Evolutionary conservation across 1,284 basidiomycete genomes (phyloP).

Genomic region (Malassezia psittaci): DNA sequence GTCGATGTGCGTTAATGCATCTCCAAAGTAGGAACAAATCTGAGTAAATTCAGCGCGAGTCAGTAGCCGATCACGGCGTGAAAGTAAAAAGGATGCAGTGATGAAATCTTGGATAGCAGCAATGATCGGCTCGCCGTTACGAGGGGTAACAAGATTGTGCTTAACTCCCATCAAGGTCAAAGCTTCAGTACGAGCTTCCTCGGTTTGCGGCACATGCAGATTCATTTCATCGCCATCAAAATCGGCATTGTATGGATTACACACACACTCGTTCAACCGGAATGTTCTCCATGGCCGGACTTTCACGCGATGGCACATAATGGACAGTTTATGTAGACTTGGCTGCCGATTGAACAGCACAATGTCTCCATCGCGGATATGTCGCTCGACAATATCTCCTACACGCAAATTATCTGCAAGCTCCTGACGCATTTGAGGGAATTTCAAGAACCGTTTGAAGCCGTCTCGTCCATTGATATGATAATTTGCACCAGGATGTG

Average conservation of each 20-base stretch:
- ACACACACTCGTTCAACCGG: conserved; percentile 96
- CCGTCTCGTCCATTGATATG: conserved; percentile 59
- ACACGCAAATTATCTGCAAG: conserved; percentile 64
- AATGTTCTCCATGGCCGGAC: conserved; percentile 95
- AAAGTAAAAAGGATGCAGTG: conserved; percentile 75
- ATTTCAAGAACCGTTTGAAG: conserved; percentile 58
- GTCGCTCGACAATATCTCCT: conserved; percentile 84
- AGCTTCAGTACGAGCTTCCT: conserved; percentile 95
- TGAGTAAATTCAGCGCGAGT: conserved; percentile 91
- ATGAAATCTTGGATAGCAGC: conserved; percentile 47
- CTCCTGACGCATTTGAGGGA: conserved; percentile 36
- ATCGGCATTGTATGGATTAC: conserved; percentile 98
- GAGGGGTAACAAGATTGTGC: conserved; percentile 74
- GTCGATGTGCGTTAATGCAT: conserved; percentile 84
- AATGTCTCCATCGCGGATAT: conserved; percentile 90
- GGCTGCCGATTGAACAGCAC: conserved; percentile 98
- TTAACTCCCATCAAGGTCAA: conserved; percentile 96
- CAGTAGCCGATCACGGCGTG: conserved; percentile 82
- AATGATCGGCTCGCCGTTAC: conserved; percentile 45
- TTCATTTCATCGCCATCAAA: conserved; percentile 99
- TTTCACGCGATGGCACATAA: conserved; percentile 96
- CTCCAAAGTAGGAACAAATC: conserved; percentile 86
- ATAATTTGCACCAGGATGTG: conserved; percentile 93
- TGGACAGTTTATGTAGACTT: conserved; percentile 67
- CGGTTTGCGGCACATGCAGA: conserved; percentile 91